Evolutionary conservation across 352 stramenopile species (phyloP).

Genomic region (Phytopythium mirpurense): DNA sequence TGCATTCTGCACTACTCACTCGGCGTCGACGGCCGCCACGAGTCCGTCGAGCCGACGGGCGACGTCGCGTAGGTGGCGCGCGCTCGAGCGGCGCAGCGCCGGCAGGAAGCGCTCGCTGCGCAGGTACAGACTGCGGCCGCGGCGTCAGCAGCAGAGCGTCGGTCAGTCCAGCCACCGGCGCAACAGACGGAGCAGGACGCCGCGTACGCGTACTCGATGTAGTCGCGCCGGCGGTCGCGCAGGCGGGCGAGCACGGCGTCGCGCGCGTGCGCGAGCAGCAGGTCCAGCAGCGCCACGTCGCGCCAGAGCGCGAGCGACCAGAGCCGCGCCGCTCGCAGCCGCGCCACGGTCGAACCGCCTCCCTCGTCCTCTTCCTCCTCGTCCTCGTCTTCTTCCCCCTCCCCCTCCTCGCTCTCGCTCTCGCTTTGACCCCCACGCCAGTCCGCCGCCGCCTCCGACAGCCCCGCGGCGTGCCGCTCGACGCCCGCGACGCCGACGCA

Average conservation of each 20-base stretch:
- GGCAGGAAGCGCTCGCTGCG: conserved; percentile 23
- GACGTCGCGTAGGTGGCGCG: conserved; percentile 25
- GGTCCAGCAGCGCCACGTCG: conserved; percentile 29
- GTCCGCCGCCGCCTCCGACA: neutral
- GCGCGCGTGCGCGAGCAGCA: conserved; percentile 20
- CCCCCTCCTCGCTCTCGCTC: neutral
- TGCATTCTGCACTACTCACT: too few relatives aligned
- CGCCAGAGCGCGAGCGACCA: conserved; percentile 47
- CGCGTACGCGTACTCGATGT: conserved; percentile 49
- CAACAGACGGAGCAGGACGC: too few relatives aligned
- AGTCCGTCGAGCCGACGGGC: conserved; percentile 25
- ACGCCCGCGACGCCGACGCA: conserved; percentile 18
- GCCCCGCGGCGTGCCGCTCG: neutral
- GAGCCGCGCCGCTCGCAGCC: conserved; percentile 4
- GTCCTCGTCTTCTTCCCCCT: neutral
- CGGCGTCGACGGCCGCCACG: conserved; percentile 16
- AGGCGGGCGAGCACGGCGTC: conserved; percentile 23
- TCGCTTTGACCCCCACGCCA: too few relatives aligned
- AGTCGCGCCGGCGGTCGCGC: conserved; percentile 26
- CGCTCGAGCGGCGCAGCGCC: conserved; percentile 13
- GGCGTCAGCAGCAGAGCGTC: neutral
- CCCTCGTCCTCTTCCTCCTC: neutral
- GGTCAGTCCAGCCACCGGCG: neutral
- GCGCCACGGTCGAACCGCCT: conserved; percentile 3
- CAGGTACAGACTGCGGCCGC: conserved; percentile 38